Evolutionary conservation across 176 grass and related monocot species (phyloP), one percentile per base, ranked within the genome.

Genomic region (Oryza brachyantha): DNA sequence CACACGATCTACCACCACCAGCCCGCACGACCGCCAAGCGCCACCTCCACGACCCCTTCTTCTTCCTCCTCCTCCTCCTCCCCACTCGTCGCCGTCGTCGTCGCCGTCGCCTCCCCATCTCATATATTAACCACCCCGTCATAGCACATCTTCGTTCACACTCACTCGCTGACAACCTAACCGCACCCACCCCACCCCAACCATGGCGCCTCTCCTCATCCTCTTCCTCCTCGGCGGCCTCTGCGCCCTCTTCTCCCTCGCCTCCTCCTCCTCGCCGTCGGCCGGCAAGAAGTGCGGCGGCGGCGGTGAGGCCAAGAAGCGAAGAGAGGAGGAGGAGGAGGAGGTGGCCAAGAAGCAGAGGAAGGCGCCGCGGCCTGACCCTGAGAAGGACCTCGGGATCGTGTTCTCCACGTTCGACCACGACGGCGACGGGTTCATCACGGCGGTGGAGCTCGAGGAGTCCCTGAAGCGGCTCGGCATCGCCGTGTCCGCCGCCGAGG

Each of bases 391-490:
- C 62, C 86, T 93, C 2, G 88, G 89, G 34, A 85, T 83, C 62
- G 81, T 93, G 4, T 97, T 97, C 86, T 87, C 88, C 1, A 89
- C 88, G 70, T 97, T 97, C 55, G 94, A 97, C 87, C 88, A 79
- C 76, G 91, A 97, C 80, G 91, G 94, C 60, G 94, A 97, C 73
- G 88, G 94, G 3, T 97, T 91, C 86, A 93, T 97, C 94, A 93
- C 91, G 17, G 68, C 70, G 1, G 61, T 13, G 8, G 94, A 97
- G 87, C 88, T 97, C 35, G 88, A 93, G 84, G 91, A 89, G 45
- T 93, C 91, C 27, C 85, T 97, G 72, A 82, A 64, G 16, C 72
- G 88, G 79, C 73, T 97, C 14, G 86, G 91, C 26, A 73, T 97
- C 81, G 79, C 83, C 40, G 65, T 88, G 69, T 87, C 82, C 26